Evolutionary conservation across 495 filamentous ascomycete genomes (phyloP).

Genomic region (Saxophila tyrrhenica): DNA sequence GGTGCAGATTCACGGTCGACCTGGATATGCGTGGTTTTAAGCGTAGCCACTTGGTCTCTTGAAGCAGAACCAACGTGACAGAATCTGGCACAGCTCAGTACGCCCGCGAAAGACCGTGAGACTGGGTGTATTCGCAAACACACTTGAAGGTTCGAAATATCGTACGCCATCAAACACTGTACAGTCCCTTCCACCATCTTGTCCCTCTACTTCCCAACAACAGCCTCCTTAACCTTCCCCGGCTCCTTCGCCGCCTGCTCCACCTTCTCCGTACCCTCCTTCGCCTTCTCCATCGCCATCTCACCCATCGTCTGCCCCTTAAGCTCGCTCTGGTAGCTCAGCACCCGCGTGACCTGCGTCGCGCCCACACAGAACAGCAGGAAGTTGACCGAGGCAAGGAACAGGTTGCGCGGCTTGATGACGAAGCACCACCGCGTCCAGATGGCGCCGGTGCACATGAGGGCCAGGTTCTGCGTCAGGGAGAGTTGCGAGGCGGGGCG

Average conservation of each 20-base stretch:
- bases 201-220: not conserved
- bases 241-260: conserved; percentile 37
- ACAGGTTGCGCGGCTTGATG: conserved; percentile 74
- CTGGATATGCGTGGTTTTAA: too few relatives aligned
- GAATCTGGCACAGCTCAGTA: too few relatives aligned
- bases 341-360: conserved; percentile 69
- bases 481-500: conserved; percentile 90
- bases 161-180: too few relatives aligned
- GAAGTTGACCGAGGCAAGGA: conserved; percentile 90
- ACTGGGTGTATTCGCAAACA: too few relatives aligned
- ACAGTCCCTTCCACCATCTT: not conserved
- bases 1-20: too few relatives aligned
- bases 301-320: conserved; percentile 37
- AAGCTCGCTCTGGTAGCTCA: conserved; percentile 49
- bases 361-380: conserved; percentile 83
- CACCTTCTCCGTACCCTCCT: conserved; percentile 39
- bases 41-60: too few relatives aligned
- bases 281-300: conserved; percentile 34
- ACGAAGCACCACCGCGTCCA: conserved; percentile 99
- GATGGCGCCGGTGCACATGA: conserved; percentile 82
- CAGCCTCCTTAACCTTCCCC: conserved; percentile 20
- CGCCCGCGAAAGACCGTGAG: too few relatives aligned
- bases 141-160: too few relatives aligned
- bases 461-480: conserved; percentile 76
- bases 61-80: too few relatives aligned